Evolutionary conservation across 257 asterid genomes (phyloP), one percentile per base, ranked within the genome.

Genomic region (Verbascum thapsus): DNA sequence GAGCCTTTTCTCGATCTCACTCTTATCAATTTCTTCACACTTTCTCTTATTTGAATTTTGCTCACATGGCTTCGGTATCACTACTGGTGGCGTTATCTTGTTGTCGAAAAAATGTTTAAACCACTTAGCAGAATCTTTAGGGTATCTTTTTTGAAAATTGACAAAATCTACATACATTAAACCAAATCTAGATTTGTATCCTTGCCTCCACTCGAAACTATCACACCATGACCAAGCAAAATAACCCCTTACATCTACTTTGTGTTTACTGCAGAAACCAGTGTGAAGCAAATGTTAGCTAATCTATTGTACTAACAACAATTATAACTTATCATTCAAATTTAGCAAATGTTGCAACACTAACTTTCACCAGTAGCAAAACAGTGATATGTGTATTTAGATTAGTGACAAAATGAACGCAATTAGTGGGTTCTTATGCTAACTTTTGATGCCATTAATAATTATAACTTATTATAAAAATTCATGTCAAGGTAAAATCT

Each of bases 151-250:
- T 7, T 47, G 61, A 1, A 47, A 12, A 58, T 80, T 67, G 37
- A 48, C 10, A 19, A 17, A 80, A 44, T 80, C 85, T 0, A 73
- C 51, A 17, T 64, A 80, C 15, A 32, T 30, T 13, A 80, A 22
- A 12, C 85, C 85, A 42, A 80, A 76, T 60, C 80, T 53, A 61
- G 56, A 12, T 0, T 63, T 53, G 68, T 73, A 76, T 35, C 85
- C 85, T 0, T 57, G 44, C 7, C 1, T 9, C 82, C 83, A 73
- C 55, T 80, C 85, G 16, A 55, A 76, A n/a, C 64, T 76, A 50
- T 80, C 85, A 22, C 78, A 53, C 69, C 75, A 76, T 3, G 83
- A 41, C 78, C 82, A 80, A 10, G 44, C 54, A 10, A 67, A 69
- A 39, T 70, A 80, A 0, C 83, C 80, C 62, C 60, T 76, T 9